Conservation (phyloP, 2,329 filamentous ascomycete genomes). For the Ilyonectria robusta region DNA sequence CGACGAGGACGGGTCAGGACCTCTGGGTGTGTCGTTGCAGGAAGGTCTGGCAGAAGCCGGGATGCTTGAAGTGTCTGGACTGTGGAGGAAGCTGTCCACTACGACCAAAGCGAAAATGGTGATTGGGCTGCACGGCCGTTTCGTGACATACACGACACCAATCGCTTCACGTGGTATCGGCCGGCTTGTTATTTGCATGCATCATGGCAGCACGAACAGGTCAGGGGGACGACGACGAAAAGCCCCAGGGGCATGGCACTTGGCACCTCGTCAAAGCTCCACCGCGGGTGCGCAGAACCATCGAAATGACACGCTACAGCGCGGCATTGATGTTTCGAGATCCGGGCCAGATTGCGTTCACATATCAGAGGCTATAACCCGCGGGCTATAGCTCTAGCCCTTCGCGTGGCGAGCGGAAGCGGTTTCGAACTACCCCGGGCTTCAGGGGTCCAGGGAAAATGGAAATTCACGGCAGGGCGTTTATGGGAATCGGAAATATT, state of each 20-base stretch:
- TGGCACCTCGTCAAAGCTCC: neutral
- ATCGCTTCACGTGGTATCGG: neutral
- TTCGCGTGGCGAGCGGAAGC: slow-evolving; percentile 19
- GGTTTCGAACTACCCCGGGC: slow-evolving; percentile 18
- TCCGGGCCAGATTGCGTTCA: slow-evolving; percentile 20
- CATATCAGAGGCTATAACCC: slow-evolving; percentile 17
- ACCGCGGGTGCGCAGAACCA: slow-evolving; percentile 2
- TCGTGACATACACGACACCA: neutral
- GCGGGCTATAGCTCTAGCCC: slow-evolving; percentile 5
- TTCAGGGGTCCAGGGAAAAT: slow-evolving; percentile 11
- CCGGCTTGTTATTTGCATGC: neutral
- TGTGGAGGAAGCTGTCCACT: slow-evolving; percentile 55
- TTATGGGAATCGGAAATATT: slow-evolving; percentile 9
- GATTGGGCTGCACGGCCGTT: slow-evolving; percentile 6
- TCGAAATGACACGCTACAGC: slow-evolving; percentile 14
- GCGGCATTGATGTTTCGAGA: slow-evolving; percentile 25
- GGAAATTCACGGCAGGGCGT: slow-evolving; percentile 17
- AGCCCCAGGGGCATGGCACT: neutral
- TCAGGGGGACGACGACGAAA: neutral
- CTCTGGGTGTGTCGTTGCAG: slow-evolving; percentile 59
- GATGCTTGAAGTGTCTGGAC: slow-evolving; percentile 52
- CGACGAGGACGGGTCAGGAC: slow-evolving; percentile 55
- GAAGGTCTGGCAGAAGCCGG: slow-evolving; percentile 55
- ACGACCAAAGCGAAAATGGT: slow-evolving; percentile 52
- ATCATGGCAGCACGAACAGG: neutral